Percentiles rank a stretch among this genome's conserved stretches.
These are phyloP conservation scores for Psilocybe sp. DNA, from an alignment of 768 basidiomycete species.

Conservation along the genomic window DNA sequence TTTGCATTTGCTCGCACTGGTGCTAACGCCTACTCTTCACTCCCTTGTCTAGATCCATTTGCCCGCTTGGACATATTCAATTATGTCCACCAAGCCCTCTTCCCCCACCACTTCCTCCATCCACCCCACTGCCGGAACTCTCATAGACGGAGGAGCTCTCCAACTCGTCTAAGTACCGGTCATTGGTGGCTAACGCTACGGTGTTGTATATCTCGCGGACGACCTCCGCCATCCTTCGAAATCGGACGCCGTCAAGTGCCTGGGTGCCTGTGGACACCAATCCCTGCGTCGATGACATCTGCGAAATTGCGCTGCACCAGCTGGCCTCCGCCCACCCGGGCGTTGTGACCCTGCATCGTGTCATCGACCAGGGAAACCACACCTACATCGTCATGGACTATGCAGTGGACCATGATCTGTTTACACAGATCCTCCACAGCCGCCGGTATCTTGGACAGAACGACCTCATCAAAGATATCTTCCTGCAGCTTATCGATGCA, in stretches of 20 bases:
- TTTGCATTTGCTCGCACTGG: no score
- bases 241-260: slow-evolving; percentile 93
- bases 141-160: slow-evolving; percentile 84
- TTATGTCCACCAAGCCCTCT: slow-evolving; percentile 38
- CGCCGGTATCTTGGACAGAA: no score
- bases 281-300: slow-evolving; percentile 65
- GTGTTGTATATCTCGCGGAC: slow-evolving; percentile 90
- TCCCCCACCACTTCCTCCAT: slow-evolving; percentile 38
- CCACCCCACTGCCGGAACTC: slow-evolving; percentile 68
- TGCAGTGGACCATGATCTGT: no score
- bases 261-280: slow-evolving; percentile 53
- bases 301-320: slow-evolving; percentile 89
- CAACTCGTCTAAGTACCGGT: slow-evolving; percentile 90
- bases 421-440: no score
- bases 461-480: no score
- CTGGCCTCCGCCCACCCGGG: slow-evolving; percentile 76
- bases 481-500: no score
- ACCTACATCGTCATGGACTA: slow-evolving; percentile 95
- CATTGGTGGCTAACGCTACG: slow-evolving; percentile 92
- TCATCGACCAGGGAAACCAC: slow-evolving; percentile 79
- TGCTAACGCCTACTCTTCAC: no score
- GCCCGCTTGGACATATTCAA: no score
- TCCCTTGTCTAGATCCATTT: no score
- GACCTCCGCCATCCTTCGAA: slow-evolving; percentile 53
- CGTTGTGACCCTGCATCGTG: slow-evolving; percentile 90